Base-by-base conservation (phyloP, 1,284 basidiomycete species). In the Trametes hirsuta region DNA sequence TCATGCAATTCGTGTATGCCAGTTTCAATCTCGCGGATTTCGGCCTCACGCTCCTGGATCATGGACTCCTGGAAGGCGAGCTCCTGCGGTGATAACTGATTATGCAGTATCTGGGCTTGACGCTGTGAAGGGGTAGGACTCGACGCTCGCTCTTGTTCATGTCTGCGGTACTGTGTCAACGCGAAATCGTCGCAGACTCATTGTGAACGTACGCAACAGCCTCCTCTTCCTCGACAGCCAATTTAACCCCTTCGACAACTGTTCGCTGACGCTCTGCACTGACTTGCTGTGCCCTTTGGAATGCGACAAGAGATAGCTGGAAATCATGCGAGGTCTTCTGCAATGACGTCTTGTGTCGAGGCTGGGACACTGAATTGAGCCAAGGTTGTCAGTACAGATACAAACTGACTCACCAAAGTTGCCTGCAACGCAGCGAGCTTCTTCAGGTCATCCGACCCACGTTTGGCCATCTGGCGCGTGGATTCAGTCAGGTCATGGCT, bases 1-100 rank as follows among this genome's bases (percentile, higher is more conserved):
- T 98, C 95, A 50, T 95, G 90, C 47, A 99, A 79, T 74, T 99
- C 97, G 70, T 98, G 95, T 55, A 99, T 98, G 6, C 97, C 97
- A 1, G 87, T 90, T 77, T 99, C 97, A 62, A 99, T 99, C 72
- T 98, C 96, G 46, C 92, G 86, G 60, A 99, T 99, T 72, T 98
- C 97, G 0, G 82, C 82, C 74, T 99, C 97, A 18, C 97, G 92
- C 74, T 98, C 97, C 59, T 93, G 92, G 63, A 99, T 97, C 39
- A 99, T 79, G 11, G 94, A 93, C 70, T 99, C 97, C 73, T 99
- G 97, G 74, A 97, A 97, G 39, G 95, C 95, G 30, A 98, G 83
- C 74, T 99, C 97, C 66, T 94, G 90, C 0, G 93, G 90, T 0
- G 93, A 89, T 51, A 96, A 78, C 74, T 93, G 85, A 50, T 79